These are phyloP conservation scores for Lodderomyces beijingensis DNA, from an alignment of 1,139 yeast genomes.

Conservation along the genomic window DNA sequence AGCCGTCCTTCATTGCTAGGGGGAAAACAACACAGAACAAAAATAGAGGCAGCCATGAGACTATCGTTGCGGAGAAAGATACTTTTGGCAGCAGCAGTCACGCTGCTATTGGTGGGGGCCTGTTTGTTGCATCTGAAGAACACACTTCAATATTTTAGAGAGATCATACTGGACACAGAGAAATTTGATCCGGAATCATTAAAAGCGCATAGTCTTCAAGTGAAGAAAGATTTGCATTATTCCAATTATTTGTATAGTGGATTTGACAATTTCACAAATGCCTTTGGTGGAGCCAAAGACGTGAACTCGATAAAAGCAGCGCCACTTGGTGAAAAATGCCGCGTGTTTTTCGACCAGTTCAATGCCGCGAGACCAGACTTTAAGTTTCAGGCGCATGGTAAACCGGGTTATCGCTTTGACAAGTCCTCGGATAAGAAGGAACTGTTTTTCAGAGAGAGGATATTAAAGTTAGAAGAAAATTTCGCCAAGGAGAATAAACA, in stretches of 20 bases:
- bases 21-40: too few relatives aligned
- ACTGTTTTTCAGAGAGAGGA: slow-evolving; percentile 8
- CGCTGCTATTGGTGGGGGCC: too few relatives aligned
- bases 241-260: slow-evolving; percentile 26
- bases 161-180: too few relatives aligned
- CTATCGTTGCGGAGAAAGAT: too few relatives aligned
- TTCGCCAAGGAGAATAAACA: slow-evolving; percentile 5
- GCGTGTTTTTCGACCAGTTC: slow-evolving; percentile 24
- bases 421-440: slow-evolving; percentile 23
- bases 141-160: too few relatives aligned
- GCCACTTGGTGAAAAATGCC: slow-evolving; percentile 25
- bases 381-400: slow-evolving; percentile 17
- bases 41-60: too few relatives aligned
- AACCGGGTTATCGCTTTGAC: slow-evolving; percentile 18
- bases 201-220: slow-evolving; percentile 11
- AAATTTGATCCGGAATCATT: slow-evolving; percentile 11
- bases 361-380: slow-evolving; percentile 21
- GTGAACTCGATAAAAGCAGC: slow-evolving; percentile 12
- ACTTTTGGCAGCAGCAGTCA: too few relatives aligned
- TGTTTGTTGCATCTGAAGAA: too few relatives aligned
- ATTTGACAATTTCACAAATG: slow-evolving; percentile 18
- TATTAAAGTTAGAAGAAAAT: slow-evolving; percentile 6
- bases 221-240: slow-evolving; percentile 24
- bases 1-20: too few relatives aligned
- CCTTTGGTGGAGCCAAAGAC: slow-evolving; percentile 12